phyloP scores from a whole-genome alignment of 805 yeast species.

The Nakazawaea ernobii region DNA sequence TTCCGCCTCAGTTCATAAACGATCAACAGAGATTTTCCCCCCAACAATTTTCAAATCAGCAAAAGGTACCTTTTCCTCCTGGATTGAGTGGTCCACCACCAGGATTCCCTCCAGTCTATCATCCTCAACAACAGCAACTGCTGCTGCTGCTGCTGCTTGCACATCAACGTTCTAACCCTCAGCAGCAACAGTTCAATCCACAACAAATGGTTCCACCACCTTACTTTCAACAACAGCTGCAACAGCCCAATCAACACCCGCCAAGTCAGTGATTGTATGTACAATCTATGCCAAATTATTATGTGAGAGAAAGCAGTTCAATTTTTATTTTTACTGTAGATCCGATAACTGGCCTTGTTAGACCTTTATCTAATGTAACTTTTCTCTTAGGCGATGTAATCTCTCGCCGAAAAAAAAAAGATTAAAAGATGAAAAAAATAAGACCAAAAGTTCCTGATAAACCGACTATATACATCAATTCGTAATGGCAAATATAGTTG shows the following conservation, averaged over 20 bases:
- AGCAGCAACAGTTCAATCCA: conserved; percentile 10
- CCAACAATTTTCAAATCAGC: too few relatives aligned
- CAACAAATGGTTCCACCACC: conserved; percentile 13
- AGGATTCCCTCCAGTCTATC: conserved; percentile 8
- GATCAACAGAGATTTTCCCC: conserved; percentile 1
- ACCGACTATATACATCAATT: too few relatives aligned
- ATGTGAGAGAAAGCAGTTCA: neutral
- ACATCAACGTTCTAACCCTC: neutral
- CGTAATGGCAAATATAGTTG: conserved; percentile 23
- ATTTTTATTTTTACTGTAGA: too few relatives aligned
- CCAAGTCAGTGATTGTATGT: conserved; percentile 16
- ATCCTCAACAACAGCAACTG: conserved; percentile 8
- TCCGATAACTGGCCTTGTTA: too few relatives aligned
- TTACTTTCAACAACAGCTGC: conserved; percentile 12
- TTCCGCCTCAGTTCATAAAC: neutral
- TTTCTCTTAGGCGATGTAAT: too few relatives aligned
- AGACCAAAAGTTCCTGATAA: too few relatives aligned
- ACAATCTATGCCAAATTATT: neutral
- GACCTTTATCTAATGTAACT: too few relatives aligned
- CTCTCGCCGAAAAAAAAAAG: too few relatives aligned
- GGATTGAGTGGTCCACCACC: conserved; percentile 10
- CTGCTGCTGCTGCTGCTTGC: conserved; percentile 12
- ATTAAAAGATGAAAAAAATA: too few relatives aligned
- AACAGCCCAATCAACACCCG: conserved; percentile 12
- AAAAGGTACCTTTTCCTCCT: conserved; percentile 1